phyloP scores from a whole-genome alignment of 768 basidiomycete species.

The Suillus weaverae region DNA sequence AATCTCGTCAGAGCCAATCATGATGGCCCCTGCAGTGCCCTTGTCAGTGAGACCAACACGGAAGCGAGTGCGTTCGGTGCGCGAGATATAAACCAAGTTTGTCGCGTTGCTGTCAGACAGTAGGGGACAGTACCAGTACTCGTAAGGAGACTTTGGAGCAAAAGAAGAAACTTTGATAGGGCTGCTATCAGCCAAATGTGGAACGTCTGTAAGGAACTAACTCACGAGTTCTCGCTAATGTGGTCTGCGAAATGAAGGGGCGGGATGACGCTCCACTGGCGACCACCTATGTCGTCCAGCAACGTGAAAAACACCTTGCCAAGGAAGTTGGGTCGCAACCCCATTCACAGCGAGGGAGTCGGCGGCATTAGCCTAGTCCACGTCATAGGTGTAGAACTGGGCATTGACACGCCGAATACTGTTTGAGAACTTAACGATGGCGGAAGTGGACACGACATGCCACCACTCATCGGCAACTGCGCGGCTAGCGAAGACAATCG shows the following conservation, averaged over 20 bases:
- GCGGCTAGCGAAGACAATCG: slow-evolving; percentile 21
- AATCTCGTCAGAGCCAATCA: not conserved
- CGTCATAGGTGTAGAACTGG: not conserved
- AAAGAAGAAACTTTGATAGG: not conserved
- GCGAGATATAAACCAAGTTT: not conserved
- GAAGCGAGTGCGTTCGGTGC: not conserved
- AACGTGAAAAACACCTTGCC: not conserved
- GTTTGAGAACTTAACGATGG: not conserved
- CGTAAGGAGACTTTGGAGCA: not conserved
- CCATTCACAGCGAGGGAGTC: not conserved
- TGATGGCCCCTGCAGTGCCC: not conserved
- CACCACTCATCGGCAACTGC: slow-evolving; percentile 29
- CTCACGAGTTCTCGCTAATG: slow-evolving; percentile 2
- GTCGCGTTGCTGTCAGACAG: not conserved
- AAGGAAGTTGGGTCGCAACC: not conserved
- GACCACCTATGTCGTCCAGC: not conserved
- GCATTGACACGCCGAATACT: not conserved
- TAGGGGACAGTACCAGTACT: slow-evolving; percentile 1
- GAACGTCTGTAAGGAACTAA: not conserved
- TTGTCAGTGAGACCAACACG: not conserved
- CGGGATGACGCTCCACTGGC: not conserved
- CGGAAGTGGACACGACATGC: slow-evolving; percentile 17
- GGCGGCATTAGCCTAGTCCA: not conserved
- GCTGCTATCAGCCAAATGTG: not conserved
- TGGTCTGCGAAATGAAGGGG: not conserved